Percentiles rank a stretch among this genome's conserved stretches.
These are phyloP conservation scores for Argentina anserina DNA, from an alignment of 306 rosid genomes.

Conservation along the genomic window DNA sequence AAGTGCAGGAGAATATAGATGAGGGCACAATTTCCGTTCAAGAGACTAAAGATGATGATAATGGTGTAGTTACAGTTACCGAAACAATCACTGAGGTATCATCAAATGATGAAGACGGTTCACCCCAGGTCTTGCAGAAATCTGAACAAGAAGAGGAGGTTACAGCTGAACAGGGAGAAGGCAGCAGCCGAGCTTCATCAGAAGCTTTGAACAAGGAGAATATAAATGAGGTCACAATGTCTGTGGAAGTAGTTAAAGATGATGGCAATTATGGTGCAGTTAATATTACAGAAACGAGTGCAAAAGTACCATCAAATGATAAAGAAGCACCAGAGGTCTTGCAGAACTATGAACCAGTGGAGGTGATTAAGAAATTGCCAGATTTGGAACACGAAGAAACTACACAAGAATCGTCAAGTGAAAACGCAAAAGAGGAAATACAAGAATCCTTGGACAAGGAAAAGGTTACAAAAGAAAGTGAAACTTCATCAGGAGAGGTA, in stretches of 20 bases:
- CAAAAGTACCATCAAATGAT: neutral
- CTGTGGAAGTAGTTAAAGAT: slow-evolving; percentile 6
- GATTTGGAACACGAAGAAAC: slow-evolving; percentile 10
- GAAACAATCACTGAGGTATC: no score
- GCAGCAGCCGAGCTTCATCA: neutral
- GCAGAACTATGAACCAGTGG: slow-evolving; percentile 21
- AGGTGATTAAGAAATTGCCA: slow-evolving; percentile 19
- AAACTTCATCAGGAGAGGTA: slow-evolving; percentile 27
- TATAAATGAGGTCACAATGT: slow-evolving; percentile 7
- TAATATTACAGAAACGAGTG: neutral
- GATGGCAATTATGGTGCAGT: neutral
- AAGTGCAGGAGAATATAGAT: no score
- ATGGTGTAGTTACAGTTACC: no score
- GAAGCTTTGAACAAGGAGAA: slow-evolving; percentile 21
- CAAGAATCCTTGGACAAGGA: slow-evolving; percentile 19
- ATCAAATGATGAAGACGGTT: no score
- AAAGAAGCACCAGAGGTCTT: slow-evolving; percentile 7
- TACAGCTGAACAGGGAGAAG: slow-evolving; percentile 14
- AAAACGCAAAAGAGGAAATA: slow-evolving; percentile 17
- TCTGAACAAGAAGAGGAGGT: no score
- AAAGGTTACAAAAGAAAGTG: slow-evolving; percentile 13
- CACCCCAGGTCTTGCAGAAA: no score
- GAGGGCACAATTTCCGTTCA: no score
- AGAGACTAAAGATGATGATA: no score
- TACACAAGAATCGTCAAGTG: slow-evolving; percentile 12